phyloP scores from a whole-genome alignment of 2,329 filamentous ascomycete genomes.

The Colletotrichum tanaceti region DNA sequence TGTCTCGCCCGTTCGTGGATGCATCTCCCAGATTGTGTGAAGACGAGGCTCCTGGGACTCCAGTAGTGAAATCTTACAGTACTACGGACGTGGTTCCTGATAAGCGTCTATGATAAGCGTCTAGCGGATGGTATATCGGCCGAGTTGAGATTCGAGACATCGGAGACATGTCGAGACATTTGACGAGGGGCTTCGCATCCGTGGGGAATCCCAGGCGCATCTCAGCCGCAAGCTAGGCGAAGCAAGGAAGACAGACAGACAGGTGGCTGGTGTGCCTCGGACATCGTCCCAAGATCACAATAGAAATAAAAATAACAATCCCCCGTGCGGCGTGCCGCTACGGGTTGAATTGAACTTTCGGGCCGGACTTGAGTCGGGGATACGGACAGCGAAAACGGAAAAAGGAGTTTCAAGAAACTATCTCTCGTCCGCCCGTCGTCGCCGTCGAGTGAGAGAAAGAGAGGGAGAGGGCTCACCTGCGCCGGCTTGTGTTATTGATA shows the following conservation, averaged over 20 bases:
- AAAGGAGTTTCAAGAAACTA: background rate
- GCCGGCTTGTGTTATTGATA: conserved; percentile 18
- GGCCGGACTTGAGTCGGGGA: conserved; percentile 14
- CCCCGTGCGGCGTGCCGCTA: background rate
- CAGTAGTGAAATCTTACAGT: background rate
- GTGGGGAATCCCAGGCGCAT: conserved; percentile 19
- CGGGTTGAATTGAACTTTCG: background rate
- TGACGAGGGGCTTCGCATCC: conserved; percentile 12
- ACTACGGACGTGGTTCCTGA: too few relatives aligned
- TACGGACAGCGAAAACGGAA: background rate
- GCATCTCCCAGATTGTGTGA: too few relatives aligned
- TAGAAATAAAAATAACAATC: conserved; percentile 3
- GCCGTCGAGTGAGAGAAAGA: background rate
- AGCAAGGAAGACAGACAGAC: background rate
- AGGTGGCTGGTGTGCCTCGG: conserved; percentile 22
- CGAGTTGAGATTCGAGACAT: conserved; percentile 3
- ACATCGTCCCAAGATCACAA: conserved; percentile 18
- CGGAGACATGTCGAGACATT: conserved; percentile 11
- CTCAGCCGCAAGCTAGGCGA: conserved; percentile 36
- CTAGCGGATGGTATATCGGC: background rate
- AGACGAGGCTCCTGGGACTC: background rate
- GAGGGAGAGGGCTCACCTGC: background rate
- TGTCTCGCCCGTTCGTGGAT: too few relatives aligned
- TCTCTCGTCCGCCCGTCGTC: background rate
- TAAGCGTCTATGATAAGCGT: background rate